These are phyloP conservation scores for Ophiorrhiza pumila DNA, from an alignment of 257 asterid genomes.

Conservation along the genomic window DNA sequence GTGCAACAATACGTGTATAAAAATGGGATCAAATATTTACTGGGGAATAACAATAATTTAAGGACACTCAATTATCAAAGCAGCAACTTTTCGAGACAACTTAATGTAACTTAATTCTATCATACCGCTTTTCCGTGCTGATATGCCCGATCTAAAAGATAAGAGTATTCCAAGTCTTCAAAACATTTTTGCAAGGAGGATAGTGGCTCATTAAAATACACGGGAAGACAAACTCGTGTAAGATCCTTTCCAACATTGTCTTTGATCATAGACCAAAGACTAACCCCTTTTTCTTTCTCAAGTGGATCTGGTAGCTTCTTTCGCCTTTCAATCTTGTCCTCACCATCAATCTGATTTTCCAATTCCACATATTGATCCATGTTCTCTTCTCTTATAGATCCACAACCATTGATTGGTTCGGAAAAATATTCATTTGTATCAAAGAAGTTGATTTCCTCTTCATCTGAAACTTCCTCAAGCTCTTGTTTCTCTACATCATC, in stretches of 20 bases:
- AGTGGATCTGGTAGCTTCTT: constrained; percentile 83
- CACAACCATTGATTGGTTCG: constrained; percentile 34
- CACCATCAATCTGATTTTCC: constrained; percentile 28
- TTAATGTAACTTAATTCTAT: constrained; percentile 3
- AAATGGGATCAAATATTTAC: neutral
- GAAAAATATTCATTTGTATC: constrained; percentile 67
- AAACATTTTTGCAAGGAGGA: constrained; percentile 87
- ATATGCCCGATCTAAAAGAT: constrained; percentile 84
- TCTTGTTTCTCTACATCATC: constrained; percentile 93
- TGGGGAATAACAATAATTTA: too few relatives aligned
- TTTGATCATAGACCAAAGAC: constrained; percentile 96
- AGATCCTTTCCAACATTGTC: constrained; percentile 95
- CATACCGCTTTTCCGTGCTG: constrained; percentile 89
- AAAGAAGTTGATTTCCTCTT: constrained; percentile 68
- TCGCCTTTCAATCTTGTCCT: constrained; percentile 51
- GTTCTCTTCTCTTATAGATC: constrained; percentile 36
- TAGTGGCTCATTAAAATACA: constrained; percentile 85
- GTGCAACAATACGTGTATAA: neutral
- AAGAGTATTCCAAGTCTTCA: constrained; percentile 87
- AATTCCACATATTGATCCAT: constrained; percentile 30
- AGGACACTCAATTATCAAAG: neutral
- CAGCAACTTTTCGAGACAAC: neutral
- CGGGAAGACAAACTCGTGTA: constrained; percentile 89
- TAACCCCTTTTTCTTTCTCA: constrained; percentile 86
- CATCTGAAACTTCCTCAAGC: constrained; percentile 83